These are phyloP conservation scores for Galeopsis tetrahit DNA, from an alignment of 257 asterid genomes.

Conservation along the genomic window DNA sequence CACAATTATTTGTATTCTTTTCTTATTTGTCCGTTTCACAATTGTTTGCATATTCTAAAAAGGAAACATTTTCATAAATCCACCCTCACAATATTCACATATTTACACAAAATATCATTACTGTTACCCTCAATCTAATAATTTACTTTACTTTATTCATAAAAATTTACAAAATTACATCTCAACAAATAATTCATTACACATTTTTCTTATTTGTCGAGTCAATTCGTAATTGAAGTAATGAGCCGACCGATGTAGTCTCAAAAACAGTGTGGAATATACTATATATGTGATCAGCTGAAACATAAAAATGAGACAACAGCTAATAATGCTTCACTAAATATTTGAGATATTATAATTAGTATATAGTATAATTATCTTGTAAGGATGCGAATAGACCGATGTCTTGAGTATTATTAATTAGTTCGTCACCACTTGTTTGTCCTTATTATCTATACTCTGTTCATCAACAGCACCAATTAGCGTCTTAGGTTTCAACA, in stretches of 20 bases:
- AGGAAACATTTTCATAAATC: too few relatives aligned
- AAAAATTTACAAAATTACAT: too few relatives aligned
- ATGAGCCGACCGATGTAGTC: background rate
- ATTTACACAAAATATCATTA: too few relatives aligned
- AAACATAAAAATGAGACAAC: conserved; percentile 1
- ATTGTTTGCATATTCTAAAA: too few relatives aligned
- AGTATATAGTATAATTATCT: background rate
- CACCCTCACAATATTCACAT: too few relatives aligned
- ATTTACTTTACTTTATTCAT: too few relatives aligned
- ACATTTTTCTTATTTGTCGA: too few relatives aligned
- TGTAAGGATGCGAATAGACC: background rate
- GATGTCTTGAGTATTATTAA: background rate
- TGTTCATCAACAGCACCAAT: background rate
- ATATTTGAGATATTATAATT: background rate
- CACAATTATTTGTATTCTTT: too few relatives aligned
- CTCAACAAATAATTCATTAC: too few relatives aligned
- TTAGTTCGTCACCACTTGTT: background rate
- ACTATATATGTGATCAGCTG: background rate
- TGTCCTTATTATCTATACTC: conserved; percentile 3
- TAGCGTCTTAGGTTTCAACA: too few relatives aligned
- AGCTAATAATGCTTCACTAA: background rate
- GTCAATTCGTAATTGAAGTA: background rate
- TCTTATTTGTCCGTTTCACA: too few relatives aligned
- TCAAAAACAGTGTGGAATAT: background rate
- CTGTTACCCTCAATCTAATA: too few relatives aligned